These are phyloP conservation scores for Capsella rubella DNA, from an alignment of 441 rosid species.

Conservation along the genomic window DNA sequence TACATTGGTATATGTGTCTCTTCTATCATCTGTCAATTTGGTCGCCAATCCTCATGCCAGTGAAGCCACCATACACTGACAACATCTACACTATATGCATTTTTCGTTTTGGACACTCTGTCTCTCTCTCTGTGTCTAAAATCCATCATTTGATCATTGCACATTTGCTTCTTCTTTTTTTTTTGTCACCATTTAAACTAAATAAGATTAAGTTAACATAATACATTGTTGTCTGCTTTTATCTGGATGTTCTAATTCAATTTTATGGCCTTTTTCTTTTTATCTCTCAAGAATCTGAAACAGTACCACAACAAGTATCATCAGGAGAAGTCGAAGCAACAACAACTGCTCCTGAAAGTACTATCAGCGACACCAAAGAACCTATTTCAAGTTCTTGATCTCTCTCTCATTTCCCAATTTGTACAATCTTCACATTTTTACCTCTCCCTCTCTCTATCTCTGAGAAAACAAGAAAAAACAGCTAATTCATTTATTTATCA, in stretches of 20 bases:
- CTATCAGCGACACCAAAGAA: slow-evolving; percentile 38
- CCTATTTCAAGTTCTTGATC: slow-evolving; percentile 36
- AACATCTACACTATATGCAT: slow-evolving; percentile 18
- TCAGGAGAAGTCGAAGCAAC: slow-evolving; percentile 38
- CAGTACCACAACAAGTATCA: slow-evolving; percentile 31
- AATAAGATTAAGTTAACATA: neutral
- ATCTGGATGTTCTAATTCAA: neutral
- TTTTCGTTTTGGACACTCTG: slow-evolving; percentile 8
- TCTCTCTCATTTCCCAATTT: slow-evolving; percentile 16
- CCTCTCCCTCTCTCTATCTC: neutral
- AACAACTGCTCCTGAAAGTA: slow-evolving; percentile 30
- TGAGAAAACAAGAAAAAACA: neutral
- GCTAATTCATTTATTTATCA: slow-evolving; percentile 46
- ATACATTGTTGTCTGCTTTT: neutral
- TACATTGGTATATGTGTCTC: slow-evolving; percentile 45
- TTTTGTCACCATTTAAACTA: slow-evolving; percentile 20
- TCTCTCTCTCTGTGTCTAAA: slow-evolving; percentile 8
- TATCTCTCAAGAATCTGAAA: slow-evolving; percentile 35
- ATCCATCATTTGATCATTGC: slow-evolving; percentile 25
- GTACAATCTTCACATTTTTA: slow-evolving; percentile 45
- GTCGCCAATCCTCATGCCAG: slow-evolving; percentile 38
- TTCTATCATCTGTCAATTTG: slow-evolving; percentile 43
- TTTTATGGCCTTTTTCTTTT: neutral
- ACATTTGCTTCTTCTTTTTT: neutral
- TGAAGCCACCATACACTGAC: slow-evolving; percentile 43